These are phyloP conservation scores for Leucoagaricus sp. DNA, from an alignment of 1,284 basidiomycete species.

Conservation along the genomic window DNA sequence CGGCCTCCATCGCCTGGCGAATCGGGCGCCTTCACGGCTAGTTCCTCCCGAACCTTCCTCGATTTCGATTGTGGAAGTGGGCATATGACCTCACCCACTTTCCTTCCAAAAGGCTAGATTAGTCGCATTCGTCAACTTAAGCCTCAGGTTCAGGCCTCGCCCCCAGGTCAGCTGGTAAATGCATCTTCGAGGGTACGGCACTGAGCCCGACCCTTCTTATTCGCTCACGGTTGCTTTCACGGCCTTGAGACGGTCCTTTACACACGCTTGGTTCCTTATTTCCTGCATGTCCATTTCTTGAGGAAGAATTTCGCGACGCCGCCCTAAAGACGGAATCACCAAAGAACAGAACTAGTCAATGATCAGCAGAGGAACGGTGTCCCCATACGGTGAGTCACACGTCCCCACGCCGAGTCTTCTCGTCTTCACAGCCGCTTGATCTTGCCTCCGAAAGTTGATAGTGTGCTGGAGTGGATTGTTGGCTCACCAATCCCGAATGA, in stretches of 20 bases:
- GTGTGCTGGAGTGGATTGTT: neutral
- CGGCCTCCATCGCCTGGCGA: neutral
- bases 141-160: neutral
- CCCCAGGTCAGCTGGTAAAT: neutral
- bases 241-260: neutral
- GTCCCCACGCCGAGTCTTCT: neutral
- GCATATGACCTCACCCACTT: neutral
- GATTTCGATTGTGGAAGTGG: neutral
- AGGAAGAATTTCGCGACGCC: neutral
- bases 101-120: neutral
- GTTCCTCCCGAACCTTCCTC: slow-evolving; percentile 3
- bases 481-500: neutral
- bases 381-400: neutral
- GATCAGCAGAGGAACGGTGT: neutral
- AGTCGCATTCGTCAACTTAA: neutral
- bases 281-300: neutral
- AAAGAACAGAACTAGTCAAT: neutral
- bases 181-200: neutral
- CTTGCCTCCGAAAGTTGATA: neutral
- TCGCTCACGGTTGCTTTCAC: neutral
- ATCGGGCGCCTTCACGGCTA: neutral
- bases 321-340: neutral
- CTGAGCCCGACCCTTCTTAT: neutral
- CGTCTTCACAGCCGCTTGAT: neutral
- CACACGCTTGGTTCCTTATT: neutral